phyloP scores from a whole-genome alignment of 371 early-diverging fungal genomes.

The Mucor mucedo region DNA sequence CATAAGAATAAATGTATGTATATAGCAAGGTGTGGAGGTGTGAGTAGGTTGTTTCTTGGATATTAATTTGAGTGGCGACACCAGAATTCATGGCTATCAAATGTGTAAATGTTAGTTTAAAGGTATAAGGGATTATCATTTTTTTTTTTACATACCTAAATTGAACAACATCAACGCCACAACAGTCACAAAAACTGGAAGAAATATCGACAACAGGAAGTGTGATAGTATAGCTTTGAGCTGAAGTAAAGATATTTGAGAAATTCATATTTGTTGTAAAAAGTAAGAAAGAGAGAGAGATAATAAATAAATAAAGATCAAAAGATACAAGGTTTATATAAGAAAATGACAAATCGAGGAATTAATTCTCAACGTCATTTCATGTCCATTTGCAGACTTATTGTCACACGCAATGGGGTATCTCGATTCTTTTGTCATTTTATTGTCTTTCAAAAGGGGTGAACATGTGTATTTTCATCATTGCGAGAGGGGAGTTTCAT shows the following conservation, averaged over 20 bases:
- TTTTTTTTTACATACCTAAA: constrained; percentile 22
- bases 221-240: neutral
- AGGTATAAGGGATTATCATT: neutral
- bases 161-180: constrained; percentile 31
- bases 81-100: constrained; percentile 35
- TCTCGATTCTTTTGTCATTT: neutral
- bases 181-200: constrained; percentile 24
- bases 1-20: no score
- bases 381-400: neutral
- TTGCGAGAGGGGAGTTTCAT: neutral
- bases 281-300: neutral
- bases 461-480: no score
- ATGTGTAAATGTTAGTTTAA: neutral
- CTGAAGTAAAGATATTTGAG: neutral
- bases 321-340: neutral
- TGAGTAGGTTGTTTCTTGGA: no score
- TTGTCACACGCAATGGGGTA: neutral
- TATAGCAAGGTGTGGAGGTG: no score
- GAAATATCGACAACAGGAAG: neutral
- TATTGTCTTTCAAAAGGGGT: neutral
- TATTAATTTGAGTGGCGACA: constrained; percentile 8
- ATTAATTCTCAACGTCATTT: neutral
- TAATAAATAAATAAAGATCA: neutral
- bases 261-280: constrained; percentile 6
- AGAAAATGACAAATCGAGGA: neutral